Percentiles rank a stretch among this genome's conserved stretches.
Evolutionary conservation across 2,329 filamentous ascomycete species (phyloP).

Genomic region (Colletotrichum spaethianum): DNA sequence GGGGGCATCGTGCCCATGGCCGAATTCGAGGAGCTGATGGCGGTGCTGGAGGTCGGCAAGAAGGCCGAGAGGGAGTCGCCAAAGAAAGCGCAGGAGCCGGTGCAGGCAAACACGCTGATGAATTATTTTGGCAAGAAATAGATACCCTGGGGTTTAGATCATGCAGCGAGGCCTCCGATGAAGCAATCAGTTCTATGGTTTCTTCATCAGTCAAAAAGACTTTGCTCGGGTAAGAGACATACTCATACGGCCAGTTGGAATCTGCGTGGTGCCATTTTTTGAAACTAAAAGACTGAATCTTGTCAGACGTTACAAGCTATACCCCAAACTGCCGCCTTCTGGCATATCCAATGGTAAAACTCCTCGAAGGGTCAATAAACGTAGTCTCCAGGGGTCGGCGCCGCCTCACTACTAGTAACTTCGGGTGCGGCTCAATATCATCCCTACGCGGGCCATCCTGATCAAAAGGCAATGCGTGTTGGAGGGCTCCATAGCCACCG

Average conservation of each 20-base stretch:
- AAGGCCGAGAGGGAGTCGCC: constrained; percentile 55
- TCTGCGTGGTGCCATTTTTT: neutral
- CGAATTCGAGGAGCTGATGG: constrained; percentile 77
- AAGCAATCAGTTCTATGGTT: neutral
- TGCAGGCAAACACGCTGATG: constrained; percentile 68
- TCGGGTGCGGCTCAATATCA: too few relatives aligned
- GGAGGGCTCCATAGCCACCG: neutral
- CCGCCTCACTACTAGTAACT: too few relatives aligned
- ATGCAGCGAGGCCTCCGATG: neutral
- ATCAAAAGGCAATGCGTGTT: neutral
- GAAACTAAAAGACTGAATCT: neutral
- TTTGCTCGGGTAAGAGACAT: too few relatives aligned
- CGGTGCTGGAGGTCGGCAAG: constrained; percentile 70
- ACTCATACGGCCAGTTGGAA: neutral
- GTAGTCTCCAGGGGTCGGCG: neutral
- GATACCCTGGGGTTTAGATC: neutral
- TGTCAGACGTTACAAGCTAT: neutral
- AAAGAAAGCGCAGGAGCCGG: constrained; percentile 46
- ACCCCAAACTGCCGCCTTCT: constrained; percentile 3
- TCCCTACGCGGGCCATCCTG: neutral
- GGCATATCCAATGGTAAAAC: neutral
- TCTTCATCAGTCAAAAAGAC: neutral
- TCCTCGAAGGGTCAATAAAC: neutral
- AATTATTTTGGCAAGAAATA: constrained; percentile 66
- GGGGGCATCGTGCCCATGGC: constrained; percentile 71